A percentile compares a stretch with the other conserved stretches of the same genome.
Conservation (phyloP, 73 alveolate genomes). For the Tetrahymena malaccensis region DNA sequence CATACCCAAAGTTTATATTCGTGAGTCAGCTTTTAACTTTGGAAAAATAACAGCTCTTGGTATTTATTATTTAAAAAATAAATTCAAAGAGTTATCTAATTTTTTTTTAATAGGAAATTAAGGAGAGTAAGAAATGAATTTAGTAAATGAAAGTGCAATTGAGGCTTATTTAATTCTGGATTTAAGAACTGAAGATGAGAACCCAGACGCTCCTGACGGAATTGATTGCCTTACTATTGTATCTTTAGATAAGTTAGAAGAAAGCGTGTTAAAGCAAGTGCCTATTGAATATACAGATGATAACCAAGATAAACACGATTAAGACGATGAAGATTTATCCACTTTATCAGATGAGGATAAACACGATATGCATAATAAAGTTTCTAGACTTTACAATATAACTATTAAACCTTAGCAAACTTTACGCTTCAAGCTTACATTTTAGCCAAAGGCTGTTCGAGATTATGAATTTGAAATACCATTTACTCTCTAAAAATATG, state of each 20-base stretch:
- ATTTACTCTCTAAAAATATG: constrained; percentile 3
- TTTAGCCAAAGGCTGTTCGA: constrained; percentile 31
- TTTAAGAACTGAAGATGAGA: constrained; percentile 33
- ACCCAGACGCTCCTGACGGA: constrained; percentile 51
- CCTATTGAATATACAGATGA: constrained; percentile 34
- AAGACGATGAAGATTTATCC: constrained; percentile 21
- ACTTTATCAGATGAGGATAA: constrained; percentile 7
- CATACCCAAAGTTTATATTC: constrained; percentile 86
- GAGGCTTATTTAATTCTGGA: constrained; percentile 68
- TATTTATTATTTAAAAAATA: background rate
- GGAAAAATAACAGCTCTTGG: constrained; percentile 79
- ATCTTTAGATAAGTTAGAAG: constrained; percentile 34
- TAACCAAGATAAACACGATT: constrained; percentile 16
- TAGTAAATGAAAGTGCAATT: constrained; percentile 67
- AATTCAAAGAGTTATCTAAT: background rate
- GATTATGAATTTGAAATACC: constrained; percentile 32
- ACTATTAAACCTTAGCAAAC: constrained; percentile 4
- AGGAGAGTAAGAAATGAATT: constrained; percentile 78
- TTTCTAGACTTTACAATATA: constrained; percentile 6
- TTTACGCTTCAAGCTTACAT: constrained; percentile 1
- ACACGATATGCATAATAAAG: constrained; percentile 9
- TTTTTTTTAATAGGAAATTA: constrained; percentile 71
- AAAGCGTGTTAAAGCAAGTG: constrained; percentile 11
- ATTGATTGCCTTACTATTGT: constrained; percentile 22
- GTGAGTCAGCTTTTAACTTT: constrained; percentile 83